phyloP scores from a whole-genome alignment of 225 moss, liverwort and hornwort genomes.

The Asterella californica region DNA sequence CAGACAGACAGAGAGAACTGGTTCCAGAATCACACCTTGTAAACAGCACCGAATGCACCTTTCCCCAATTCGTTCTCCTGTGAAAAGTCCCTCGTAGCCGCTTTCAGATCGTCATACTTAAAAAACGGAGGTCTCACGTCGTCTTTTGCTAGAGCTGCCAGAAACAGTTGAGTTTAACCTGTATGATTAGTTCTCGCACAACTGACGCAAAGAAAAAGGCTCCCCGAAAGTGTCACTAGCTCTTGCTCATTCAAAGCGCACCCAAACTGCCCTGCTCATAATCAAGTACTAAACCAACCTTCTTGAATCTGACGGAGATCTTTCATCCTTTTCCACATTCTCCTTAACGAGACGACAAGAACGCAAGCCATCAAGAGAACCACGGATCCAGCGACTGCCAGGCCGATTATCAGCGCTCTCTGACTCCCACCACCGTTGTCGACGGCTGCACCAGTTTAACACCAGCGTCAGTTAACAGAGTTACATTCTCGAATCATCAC shows the following conservation, averaged over 20 bases:
- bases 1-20: neutral
- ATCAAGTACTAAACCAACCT: neutral
- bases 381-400: neutral
- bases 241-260: no score
- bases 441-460: neutral
- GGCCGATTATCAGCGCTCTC: neutral
- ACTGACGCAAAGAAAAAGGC: no score
- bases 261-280: neutral
- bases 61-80: neutral
- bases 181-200: no score
- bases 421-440: neutral
- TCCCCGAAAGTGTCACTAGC: no score
- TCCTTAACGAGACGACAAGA: neutral
- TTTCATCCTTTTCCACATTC: neutral
- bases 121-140: neutral
- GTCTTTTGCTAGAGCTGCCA: neutral
- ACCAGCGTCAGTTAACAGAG: neutral
- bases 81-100: neutral
- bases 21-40: neutral
- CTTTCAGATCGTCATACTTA: neutral
- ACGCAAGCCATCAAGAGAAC: neutral
- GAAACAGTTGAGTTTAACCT: neutral
- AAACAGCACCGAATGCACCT: no score
- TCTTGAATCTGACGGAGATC: slow-evolving; percentile 14
- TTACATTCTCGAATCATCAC: neutral